Base-by-base conservation (phyloP, 495 filamentous ascomycete genomes). In the Daldinia concentrica region DNA sequence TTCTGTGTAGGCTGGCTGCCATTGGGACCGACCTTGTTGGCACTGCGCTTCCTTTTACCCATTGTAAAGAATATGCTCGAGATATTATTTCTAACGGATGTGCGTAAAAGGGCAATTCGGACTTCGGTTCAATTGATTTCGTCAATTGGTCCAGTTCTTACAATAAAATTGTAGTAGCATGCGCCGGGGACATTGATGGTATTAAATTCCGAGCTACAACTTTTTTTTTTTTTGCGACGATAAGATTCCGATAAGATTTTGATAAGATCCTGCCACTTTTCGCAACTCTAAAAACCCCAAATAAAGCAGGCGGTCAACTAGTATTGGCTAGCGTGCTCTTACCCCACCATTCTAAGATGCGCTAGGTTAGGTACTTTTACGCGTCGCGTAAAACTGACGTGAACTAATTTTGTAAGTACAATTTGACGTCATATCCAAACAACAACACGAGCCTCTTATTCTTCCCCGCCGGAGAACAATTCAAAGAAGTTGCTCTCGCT, bases 31-130 rank as follows among this genome's bases (percentile, higher is more conserved):
- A 71, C 60, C 68, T 81, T 81, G 50, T 78, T 81, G 51, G 78
- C 56, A 7, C 75, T 67, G 66, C 81, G 80, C 78, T 84, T 84
- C 52, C 82, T 75, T 74, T 84, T 84, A 62, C 62, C 77, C 80
- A 82, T 82, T 65, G 66, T 29, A 55, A 52, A 17, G 32, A 58
- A 26, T 7, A 32, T 24, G 14, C 26, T 26, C 4, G 12, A 17
- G 15, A 17, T 27, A 17, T 14, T 52, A 29, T 27, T 24, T 27
- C n/a, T 48, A 48, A 48, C 6, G n/a, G 17, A 36, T 14, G 34
- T 14, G 3, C 0, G 4, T 0, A 3, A 19, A 22, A 7, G n/a
- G 41, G 41, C 1, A 11, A 14, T 29, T 15, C 12, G 11, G 22
- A 52, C 12, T 57, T 9, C 22, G 17, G n/a, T 57, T 30, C 15